A percentile compares a stretch with the other conserved stretches of the same genome.
Evolutionary conservation across 1,139 yeast genomes (phyloP).

Genomic region (Yamadazyma songkhlaensis): DNA sequence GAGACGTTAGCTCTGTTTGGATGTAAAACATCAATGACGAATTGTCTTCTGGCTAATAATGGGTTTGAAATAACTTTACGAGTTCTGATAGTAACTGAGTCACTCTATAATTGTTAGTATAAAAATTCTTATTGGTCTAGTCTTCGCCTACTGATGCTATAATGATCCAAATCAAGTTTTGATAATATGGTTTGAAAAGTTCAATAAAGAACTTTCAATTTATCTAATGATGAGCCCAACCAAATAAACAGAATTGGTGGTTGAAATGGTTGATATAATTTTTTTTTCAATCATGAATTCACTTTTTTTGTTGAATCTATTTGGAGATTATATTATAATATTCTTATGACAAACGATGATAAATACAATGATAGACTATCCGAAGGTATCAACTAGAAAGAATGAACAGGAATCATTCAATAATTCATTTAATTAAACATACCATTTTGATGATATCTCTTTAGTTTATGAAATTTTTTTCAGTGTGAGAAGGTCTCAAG

Average conservation of each 20-base stretch:
- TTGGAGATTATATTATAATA: too few species aligned
- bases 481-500: constrained; percentile 3
- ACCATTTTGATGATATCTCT: constrained; percentile 32
- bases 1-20: constrained; percentile 99
- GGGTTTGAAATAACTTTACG: constrained; percentile 99
- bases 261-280: too few species aligned
- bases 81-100: constrained; percentile 99
- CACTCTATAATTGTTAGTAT: constrained; percentile 62
- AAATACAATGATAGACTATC: too few species aligned
- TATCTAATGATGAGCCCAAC: too few species aligned
- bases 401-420: constrained; percentile 1
- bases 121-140: background rate
- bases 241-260: too few species aligned
- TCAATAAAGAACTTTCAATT: too few species aligned
- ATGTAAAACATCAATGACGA: constrained; percentile 98
- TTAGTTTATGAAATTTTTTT: constrained; percentile 12
- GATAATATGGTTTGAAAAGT: too few species aligned
- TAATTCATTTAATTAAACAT: constrained; percentile 16
- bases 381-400: background rate
- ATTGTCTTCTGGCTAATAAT: constrained; percentile 99
- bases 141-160: background rate
- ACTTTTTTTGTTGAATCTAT: background rate
- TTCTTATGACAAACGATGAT: too few species aligned
- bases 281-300: too few species aligned
- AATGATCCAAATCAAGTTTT: background rate